These are phyloP conservation scores for Pelargonium nanum DNA, from an alignment of 345 rosid species.

Conservation along the genomic window DNA sequence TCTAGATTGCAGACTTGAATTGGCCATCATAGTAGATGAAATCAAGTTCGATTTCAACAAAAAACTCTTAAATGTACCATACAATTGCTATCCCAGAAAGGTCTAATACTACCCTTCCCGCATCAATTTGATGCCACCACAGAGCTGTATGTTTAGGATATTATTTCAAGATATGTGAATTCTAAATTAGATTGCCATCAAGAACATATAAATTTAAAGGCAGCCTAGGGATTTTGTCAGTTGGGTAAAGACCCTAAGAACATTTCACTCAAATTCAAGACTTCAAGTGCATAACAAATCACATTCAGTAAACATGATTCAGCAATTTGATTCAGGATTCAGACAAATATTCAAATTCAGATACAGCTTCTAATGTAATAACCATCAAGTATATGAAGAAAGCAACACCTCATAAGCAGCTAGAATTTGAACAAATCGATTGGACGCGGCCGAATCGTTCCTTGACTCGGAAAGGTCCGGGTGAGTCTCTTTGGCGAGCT, in stretches of 20 bases:
- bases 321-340: background rate
- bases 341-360: too few relatives aligned
- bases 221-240: background rate
- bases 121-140: background rate
- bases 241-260: too few relatives aligned
- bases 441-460: slow-evolving; percentile 36
- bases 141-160: background rate
- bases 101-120: background rate
- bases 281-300: background rate
- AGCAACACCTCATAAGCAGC: slow-evolving; percentile 78
- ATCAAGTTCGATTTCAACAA: too few relatives aligned
- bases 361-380: background rate
- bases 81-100: background rate
- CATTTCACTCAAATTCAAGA: too few relatives aligned
- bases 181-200: background rate
- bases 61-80: too few relatives aligned
- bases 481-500: slow-evolving; percentile 81
- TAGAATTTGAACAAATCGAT: slow-evolving; percentile 69
- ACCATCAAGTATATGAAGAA: background rate
- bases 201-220: background rate
- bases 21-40: too few relatives aligned
- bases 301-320: background rate
- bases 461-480: slow-evolving; percentile 57
- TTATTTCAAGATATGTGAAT: background rate
- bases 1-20: too few relatives aligned